A percentile compares a stretch with the other conserved stretches of the same genome.
Conservation (phyloP, 768 basidiomycete genomes). For the Boletus sp. region DNA sequence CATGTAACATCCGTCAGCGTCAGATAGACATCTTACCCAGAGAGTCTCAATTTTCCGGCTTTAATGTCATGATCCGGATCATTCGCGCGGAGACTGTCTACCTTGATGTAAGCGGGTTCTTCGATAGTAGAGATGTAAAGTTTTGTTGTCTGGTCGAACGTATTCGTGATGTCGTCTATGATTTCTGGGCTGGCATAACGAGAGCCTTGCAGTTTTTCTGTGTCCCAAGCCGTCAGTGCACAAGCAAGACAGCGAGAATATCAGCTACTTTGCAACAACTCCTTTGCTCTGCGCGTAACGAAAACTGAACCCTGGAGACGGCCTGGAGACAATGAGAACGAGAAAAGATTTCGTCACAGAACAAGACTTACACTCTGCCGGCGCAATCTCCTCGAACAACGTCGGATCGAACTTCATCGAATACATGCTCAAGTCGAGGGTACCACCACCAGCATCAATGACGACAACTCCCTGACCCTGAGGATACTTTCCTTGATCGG, state of each 20-base stretch:
- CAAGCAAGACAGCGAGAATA: background rate
- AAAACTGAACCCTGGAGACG: slow-evolving; percentile 38
- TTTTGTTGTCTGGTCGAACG: slow-evolving; percentile 38
- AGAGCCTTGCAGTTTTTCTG: slow-evolving; percentile 29
- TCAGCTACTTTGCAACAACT: slow-evolving; percentile 32
- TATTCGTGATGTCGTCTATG: slow-evolving; percentile 29
- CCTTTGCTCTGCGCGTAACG: slow-evolving; percentile 31
- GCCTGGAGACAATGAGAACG: slow-evolving; percentile 22
- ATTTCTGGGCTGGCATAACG: slow-evolving; percentile 29
- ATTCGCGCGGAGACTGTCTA: slow-evolving; percentile 36
- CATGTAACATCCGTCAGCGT: background rate
- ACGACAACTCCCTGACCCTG: slow-evolving; percentile 37
- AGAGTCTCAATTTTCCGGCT: slow-evolving; percentile 34
- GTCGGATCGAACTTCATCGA: slow-evolving; percentile 34
- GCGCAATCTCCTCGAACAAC: slow-evolving; percentile 36
- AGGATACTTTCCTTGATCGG: slow-evolving; percentile 11
- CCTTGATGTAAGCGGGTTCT: slow-evolving; percentile 37
- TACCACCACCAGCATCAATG: slow-evolving; percentile 49
- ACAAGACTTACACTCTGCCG: slow-evolving; percentile 27
- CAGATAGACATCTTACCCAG: slow-evolving; percentile 24
- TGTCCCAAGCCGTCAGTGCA: background rate
- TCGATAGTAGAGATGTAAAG: slow-evolving; percentile 35
- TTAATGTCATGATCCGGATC: slow-evolving; percentile 32
- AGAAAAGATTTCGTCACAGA: background rate
- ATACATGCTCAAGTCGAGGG: slow-evolving; percentile 39